Base-by-base conservation (phyloP, 176 grass and related monocot genomes). In the Ananas comosus region DNA sequence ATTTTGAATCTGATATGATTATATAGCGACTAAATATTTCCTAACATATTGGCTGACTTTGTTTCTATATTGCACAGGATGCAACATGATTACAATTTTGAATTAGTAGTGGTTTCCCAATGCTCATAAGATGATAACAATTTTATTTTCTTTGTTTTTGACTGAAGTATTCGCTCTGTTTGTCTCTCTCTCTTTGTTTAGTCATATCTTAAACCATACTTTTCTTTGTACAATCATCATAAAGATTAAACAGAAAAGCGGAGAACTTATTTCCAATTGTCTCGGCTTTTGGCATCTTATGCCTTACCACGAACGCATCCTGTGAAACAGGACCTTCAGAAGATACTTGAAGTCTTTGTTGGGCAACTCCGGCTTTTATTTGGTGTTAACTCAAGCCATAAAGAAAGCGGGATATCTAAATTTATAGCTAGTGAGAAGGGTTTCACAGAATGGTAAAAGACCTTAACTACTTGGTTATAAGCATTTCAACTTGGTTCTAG, bases 281-380 rank as follows among this genome's bases (percentile, higher is more conserved):
- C 54, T 58, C 16, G 5, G 3, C 9, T 59, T 2, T 18, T 59
- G 10, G 9, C 19, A 59, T 8, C 21, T 21, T 17, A 9, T 59
- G 54, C 7, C 10, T 59, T 59, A 59, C 79, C 23, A 75, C 18
- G 52, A 3, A n/a, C 69, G 59, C 66, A 29, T 77, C 51, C 84
- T 76, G 33, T 42, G 33, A 68, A 86, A 74, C 94, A 99, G 94
- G 89, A 99, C 66, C 89, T 99, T 78, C 84, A 82, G 80, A 86
- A 91, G 65, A 80, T 82, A 21, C 47, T 99, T 52, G 84, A 93
- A 91, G 73, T 92, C 73, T 99, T 99, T 56, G 77, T 91, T 63
- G 94, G 84, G 49, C 94, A 99, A 75, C 66, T 99, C 57, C 91
- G 89, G 80, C 85, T 90, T 51, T 67, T 99, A 56, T 99, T 99